Evolutionary conservation across 129 eudicot species (phyloP).

Genomic region (Logfia minima): DNA sequence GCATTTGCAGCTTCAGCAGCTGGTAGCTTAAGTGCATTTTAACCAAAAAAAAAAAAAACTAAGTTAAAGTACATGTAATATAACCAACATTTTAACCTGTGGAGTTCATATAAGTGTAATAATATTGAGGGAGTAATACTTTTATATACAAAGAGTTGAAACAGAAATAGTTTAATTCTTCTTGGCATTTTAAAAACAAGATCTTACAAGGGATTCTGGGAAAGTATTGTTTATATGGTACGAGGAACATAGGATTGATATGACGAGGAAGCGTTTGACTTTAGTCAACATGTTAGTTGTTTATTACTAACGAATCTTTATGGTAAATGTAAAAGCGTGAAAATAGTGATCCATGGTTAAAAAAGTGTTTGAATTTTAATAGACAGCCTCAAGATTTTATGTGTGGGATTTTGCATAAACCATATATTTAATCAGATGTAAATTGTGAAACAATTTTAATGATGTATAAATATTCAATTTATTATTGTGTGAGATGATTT

Average conservation of each 20-base stretch:
- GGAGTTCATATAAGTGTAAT: not conserved
- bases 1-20: conserved; percentile 82
- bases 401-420: not conserved
- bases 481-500: not conserved
- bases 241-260: not conserved
- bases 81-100: not conserved
- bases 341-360: not conserved
- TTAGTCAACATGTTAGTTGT: not conserved
- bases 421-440: not conserved
- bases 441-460: not conserved
- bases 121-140: no score
- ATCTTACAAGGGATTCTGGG: not conserved
- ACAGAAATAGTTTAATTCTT: not conserved
- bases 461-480: not conserved
- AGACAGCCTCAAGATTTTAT: not conserved
- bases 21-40: conserved; percentile 71
- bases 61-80: not conserved
- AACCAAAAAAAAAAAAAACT: no score
- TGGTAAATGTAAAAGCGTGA: not conserved
- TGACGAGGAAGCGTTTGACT: not conserved
- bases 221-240: not conserved
- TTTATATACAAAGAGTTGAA: not conserved
- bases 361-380: not conserved
- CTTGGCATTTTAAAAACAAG: not conserved
- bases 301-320: not conserved